These are phyloP conservation scores for Saturnispora quitensis DNA, from an alignment of 805 yeast genomes.

Conservation along the genomic window DNA sequence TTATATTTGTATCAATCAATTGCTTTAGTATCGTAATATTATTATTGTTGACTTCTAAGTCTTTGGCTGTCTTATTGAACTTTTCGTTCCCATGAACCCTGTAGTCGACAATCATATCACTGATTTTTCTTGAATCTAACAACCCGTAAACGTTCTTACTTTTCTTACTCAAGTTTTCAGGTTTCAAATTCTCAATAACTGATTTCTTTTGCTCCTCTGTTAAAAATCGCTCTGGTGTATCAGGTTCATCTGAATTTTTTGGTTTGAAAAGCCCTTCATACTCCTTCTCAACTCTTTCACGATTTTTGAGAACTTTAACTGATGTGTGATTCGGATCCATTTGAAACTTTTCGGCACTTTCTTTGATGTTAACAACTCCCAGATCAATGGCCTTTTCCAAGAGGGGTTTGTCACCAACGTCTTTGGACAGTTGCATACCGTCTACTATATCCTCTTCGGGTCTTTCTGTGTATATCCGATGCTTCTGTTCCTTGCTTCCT, in stretches of 20 bases:
- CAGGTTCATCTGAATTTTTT: conserved; percentile 13
- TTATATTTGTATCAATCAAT: conserved; percentile 15
- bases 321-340: conserved; percentile 18
- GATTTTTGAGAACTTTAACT: conserved; percentile 17
- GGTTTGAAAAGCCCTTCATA: conserved; percentile 14
- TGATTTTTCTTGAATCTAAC: conserved; percentile 14
- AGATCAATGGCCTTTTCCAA: conserved; percentile 16
- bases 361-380: conserved; percentile 20
- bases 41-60: conserved; percentile 11
- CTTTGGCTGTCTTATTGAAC: conserved; percentile 4
- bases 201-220: conserved; percentile 10
- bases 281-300: conserved; percentile 17
- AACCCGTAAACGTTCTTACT: conserved; percentile 11
- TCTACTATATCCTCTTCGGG: conserved; percentile 13
- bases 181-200: conserved; percentile 6
- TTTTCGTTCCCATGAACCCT: conserved; percentile 8
- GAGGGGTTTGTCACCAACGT: background rate
- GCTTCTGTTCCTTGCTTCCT: background rate
- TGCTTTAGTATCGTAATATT: conserved; percentile 13
- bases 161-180: conserved; percentile 5
- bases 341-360: conserved; percentile 1
- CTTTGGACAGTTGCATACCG: background rate
- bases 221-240: conserved; percentile 17
- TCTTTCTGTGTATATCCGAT: conserved; percentile 13
- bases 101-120: conserved; percentile 19